Base-by-base conservation (phyloP, 306 rosid species). In the Sicyos baderoa region DNA sequence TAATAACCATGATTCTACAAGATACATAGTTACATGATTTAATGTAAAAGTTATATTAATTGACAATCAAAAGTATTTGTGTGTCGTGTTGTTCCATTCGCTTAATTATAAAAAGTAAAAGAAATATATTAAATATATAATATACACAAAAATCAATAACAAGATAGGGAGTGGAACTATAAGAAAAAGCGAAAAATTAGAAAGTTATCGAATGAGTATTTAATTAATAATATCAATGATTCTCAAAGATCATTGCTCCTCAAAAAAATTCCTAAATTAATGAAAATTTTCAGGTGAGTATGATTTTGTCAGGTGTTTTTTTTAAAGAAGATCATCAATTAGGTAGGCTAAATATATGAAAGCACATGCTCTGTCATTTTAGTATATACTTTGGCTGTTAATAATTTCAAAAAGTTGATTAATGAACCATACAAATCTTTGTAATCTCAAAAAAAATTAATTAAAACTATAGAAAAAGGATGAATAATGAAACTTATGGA, bases 301-400 rank as follows among this genome's bases (percentile, higher is more conserved):
- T 72, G 62, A 45, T 42, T 22, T 72, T 21, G 64, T 29, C 61
- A 55, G 67, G 17, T 47, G 70, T 66, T 65, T 45, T 47, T 18
- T 21, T 75, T 71, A 16, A 18, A 29, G 27, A 48, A 70, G 66
- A 81, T 74, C 54, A 50, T 37, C 3, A 60, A 80, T 80, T 69
- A 75, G 92, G 80, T 84, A 59, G 42, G 69, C 59, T 55, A 77
- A 79, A 78, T 81, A 85, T 76, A 14, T 72, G 79, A 73, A 50
- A 75, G 51, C 90, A 84, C 92, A 82, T 86, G 90, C 79, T 52
- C 65, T 68, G 4, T 49, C 12, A 42, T 29, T n/a, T 35, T 7
- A 9, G 3, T 61, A 32, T 61, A 61, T 61, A 15, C 0, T 61
- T 61, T 16, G 13, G 48, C 14, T 29, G 25, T 19, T 22, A 47